Conservation (phyloP, 192 early-diverging fungal species). For the Umbelopsis sp. region DNA sequence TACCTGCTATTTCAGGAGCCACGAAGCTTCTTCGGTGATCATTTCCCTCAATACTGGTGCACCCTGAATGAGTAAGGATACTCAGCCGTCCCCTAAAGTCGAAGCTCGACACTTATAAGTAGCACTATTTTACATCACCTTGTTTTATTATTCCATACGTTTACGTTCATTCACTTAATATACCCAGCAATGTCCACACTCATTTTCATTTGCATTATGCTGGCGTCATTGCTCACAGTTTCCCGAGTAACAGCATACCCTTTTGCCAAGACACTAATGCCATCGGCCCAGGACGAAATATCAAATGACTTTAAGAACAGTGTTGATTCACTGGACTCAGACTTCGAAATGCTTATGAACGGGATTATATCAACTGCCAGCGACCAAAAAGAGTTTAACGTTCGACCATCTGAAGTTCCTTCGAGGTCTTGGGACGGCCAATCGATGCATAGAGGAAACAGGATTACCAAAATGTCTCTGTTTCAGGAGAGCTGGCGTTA, state of each 20-base stretch:
- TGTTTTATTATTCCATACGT: not conserved
- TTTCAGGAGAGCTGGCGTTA: constrained; percentile 8
- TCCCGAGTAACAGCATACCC: not conserved
- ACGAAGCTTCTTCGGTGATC: constrained; percentile 13
- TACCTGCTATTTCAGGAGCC: not conserved
- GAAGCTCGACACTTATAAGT: not conserved
- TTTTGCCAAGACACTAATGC: no score
- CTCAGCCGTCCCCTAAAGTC: not conserved
- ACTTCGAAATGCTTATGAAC: not conserved
- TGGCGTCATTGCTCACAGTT: not conserved
- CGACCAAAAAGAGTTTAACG: not conserved
- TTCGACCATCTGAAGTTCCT: not conserved
- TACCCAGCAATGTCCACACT: not conserved
- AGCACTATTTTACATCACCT: not conserved
- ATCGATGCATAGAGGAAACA: not conserved
- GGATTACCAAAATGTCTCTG: not conserved
- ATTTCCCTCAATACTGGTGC: not conserved
- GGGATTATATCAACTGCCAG: not conserved
- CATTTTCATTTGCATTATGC: not conserved
- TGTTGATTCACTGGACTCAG: not conserved
- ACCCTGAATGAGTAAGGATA: not conserved
- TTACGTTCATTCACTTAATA: not conserved
- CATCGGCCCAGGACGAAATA: not conserved
- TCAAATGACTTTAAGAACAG: not conserved
- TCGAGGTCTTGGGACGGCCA: no score